A percentile compares a stretch with the other conserved stretches of the same genome.
phyloP scores from a whole-genome alignment of 1,284 basidiomycete species.

The Tilletiopsis washingtonensis region DNA sequence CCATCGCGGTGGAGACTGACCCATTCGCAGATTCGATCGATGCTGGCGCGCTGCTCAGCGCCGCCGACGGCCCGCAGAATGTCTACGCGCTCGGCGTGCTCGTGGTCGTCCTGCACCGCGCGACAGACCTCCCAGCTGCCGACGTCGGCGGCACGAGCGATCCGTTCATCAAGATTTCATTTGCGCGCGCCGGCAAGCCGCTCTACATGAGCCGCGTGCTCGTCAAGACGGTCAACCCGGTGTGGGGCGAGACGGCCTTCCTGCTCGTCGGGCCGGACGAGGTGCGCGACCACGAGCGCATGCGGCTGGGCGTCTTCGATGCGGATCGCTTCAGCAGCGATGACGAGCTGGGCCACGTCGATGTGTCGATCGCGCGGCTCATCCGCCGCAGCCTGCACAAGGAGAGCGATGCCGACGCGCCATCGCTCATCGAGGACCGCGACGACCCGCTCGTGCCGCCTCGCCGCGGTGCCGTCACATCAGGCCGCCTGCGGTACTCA shows the following conservation, averaged over 20 bases:
- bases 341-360: slow-evolving; percentile 39
- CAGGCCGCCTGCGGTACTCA: slow-evolving; percentile 36
- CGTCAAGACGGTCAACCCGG: slow-evolving; percentile 22
- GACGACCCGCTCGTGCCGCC: slow-evolving; percentile 27
- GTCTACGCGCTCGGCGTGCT: slow-evolving; percentile 35
- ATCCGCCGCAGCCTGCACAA: slow-evolving; percentile 9
- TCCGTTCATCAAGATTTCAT: slow-evolving; percentile 35
- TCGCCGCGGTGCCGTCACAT: slow-evolving; percentile 18
- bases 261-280: slow-evolving; percentile 35
- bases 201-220: slow-evolving; percentile 33
- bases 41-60: slow-evolving; percentile 26
- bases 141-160: slow-evolving; percentile 36
- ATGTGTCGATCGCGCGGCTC: slow-evolving; percentile 28
- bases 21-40: slow-evolving; percentile 42
- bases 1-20: too few species aligned
- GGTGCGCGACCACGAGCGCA: slow-evolving; percentile 29
- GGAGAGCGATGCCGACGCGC: not conserved
- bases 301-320: slow-evolving; percentile 35
- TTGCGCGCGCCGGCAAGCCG: slow-evolving; percentile 32
- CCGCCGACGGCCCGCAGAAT: slow-evolving; percentile 34
- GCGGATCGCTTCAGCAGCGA: slow-evolving; percentile 43
- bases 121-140: slow-evolving; percentile 28
- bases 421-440: slow-evolving; percentile 26
- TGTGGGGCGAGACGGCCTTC: slow-evolving; percentile 37
- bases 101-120: slow-evolving; percentile 32